These are phyloP conservation scores for Chaetomidium leptoderma DNA, from an alignment of 495 filamentous ascomycete species.

Conservation along the genomic window DNA sequence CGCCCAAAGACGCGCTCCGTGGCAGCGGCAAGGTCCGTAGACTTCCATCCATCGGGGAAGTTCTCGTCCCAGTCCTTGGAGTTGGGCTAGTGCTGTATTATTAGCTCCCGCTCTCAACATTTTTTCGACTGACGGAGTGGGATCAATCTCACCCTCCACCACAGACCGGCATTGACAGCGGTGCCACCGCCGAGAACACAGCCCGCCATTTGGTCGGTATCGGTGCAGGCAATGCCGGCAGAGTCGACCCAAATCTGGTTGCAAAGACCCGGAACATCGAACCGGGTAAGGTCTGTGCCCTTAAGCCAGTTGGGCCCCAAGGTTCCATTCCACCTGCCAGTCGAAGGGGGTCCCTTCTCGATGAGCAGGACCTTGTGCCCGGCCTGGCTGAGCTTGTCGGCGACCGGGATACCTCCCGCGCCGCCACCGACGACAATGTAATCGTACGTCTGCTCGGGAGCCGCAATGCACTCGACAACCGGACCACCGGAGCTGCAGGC, in stretches of 20 bases:
- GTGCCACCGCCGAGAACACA: slow-evolving; percentile 73
- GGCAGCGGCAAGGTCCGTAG: slow-evolving; percentile 55
- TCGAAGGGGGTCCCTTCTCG: slow-evolving; percentile 59
- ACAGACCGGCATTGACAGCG: slow-evolving; percentile 63
- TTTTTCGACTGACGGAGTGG: not conserved
- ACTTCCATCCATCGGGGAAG: slow-evolving; percentile 71
- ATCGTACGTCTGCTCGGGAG: slow-evolving; percentile 53
- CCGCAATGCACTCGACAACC: slow-evolving; percentile 30
- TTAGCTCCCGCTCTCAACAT: not conserved
- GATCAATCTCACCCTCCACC: slow-evolving; percentile 43
- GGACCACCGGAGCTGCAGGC: slow-evolving; percentile 7
- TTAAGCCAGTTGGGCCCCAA: slow-evolving; percentile 57
- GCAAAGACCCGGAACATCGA: slow-evolving; percentile 72
- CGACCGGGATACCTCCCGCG: slow-evolving; percentile 60
- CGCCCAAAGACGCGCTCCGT: slow-evolving; percentile 59
- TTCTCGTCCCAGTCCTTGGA: slow-evolving; percentile 65
- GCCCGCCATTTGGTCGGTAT: slow-evolving; percentile 67
- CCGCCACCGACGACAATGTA: slow-evolving; percentile 65
- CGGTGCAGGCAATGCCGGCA: slow-evolving; percentile 58
- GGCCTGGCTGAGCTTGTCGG: slow-evolving; percentile 57
- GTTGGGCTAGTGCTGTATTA: slow-evolving; percentile 26
- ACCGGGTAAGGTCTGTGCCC: slow-evolving; percentile 63
- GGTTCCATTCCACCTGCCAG: slow-evolving; percentile 55
- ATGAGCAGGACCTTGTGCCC: slow-evolving; percentile 61
- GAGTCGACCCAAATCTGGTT: slow-evolving; percentile 63